Evolutionary conservation across 2,329 filamentous ascomycete species (phyloP), one percentile per base, ranked within the genome.

Genomic region (Fusarium tuaranense): DNA sequence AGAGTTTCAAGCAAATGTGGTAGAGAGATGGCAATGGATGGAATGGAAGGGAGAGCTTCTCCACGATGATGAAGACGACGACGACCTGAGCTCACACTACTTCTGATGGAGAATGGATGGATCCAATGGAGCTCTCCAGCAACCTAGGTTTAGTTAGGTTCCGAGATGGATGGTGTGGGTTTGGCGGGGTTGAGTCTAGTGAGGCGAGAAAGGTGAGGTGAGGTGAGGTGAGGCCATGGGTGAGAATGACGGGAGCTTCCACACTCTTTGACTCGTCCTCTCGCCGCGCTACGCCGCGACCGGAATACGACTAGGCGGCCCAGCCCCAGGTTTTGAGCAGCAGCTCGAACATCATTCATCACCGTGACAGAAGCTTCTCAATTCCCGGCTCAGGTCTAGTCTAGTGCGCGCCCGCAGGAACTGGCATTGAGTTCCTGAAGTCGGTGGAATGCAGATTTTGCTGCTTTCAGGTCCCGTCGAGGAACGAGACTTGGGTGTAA

Each of bases 31-130:
- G 44, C 51, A 66, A 39, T 61, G 63, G 53, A 55, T 72, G 38
- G 63, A 75, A 70, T 75, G 69, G 62, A 70, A 58, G 41, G 63
- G 72, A 71, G 44, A 70, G 72, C 46, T 68, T 67, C 51, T 58
- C 51, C 53, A 64, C 18, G 53, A 44, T 71, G 41, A 30, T n/a
- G 22, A 30, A 46, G 36, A 30, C 27, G 59, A 48, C 44, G 44
- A 48, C 14, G 22, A 27, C 44, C 44, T 48, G 22, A 60, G 57
- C 57, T 60, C 48, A n/a, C 32, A 34, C 48, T 53, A 34, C 48
- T 53, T 53, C 48, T n/a, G 55, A 59, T 59, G 55, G 48, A 53
- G 27, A 32, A 53, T 53, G 48, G 41, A 46, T 46, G 48, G 41
- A 46, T 46, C 41, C 41, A 30, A 53, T 53, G 48, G 48, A 53